Evolutionary conservation across 2,329 filamentous ascomycete genomes (phyloP).

Genomic region (Cryphonectria naterciae): DNA sequence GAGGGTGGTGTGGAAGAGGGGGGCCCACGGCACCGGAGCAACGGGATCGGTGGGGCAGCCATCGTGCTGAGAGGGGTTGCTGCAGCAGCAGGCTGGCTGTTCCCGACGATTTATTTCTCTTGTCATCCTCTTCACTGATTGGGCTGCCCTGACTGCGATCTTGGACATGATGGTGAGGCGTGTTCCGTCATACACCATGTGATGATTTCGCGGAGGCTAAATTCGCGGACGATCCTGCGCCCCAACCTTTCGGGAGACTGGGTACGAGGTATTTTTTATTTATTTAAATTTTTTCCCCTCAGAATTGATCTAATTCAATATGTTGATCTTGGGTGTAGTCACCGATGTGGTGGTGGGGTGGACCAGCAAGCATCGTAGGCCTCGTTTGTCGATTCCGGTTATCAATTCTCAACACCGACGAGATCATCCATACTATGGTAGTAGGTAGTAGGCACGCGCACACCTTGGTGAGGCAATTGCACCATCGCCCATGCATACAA

Average conservation of each 20-base stretch:
- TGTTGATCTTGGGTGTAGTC: neutral
- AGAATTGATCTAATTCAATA: neutral
- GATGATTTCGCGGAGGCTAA: conserved; percentile 16
- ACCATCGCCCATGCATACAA: neutral
- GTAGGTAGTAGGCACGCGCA: neutral
- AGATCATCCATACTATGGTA: neutral
- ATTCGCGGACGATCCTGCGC: neutral
- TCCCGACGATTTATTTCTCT: neutral
- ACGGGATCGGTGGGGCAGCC: conserved; percentile 25
- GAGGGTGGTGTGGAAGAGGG: conserved; percentile 19
- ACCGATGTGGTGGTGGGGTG: neutral
- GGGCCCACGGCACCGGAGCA: conserved; percentile 17
- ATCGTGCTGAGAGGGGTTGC: neutral
- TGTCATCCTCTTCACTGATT: neutral
- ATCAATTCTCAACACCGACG: neutral
- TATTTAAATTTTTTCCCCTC: too few species aligned
- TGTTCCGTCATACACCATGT: conserved; percentile 18
- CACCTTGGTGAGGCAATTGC: neutral
- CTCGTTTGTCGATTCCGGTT: neutral
- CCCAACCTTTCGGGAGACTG: neutral
- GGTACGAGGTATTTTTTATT: neutral
- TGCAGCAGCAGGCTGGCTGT: neutral
- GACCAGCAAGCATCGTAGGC: neutral
- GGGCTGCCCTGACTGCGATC: neutral
- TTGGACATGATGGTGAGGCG: conserved; percentile 18